Evolutionary conservation across 352 stramenopile genomes (phyloP).

Genomic region (Phytopythium mirpurense): DNA sequence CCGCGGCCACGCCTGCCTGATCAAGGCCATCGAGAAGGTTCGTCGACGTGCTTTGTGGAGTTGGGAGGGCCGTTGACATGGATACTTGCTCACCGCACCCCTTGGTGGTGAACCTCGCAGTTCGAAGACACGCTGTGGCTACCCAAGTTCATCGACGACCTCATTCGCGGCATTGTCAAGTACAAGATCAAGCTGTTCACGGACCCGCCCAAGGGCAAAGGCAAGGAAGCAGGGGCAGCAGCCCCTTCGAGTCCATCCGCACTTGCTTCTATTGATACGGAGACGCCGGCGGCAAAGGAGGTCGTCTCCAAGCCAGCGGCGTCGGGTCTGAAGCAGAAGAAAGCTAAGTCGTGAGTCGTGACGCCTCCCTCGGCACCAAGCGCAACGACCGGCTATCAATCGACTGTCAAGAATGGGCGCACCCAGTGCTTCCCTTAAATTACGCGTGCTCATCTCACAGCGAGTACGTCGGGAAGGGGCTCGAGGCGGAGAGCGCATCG

Average conservation of each 20-base stretch:
- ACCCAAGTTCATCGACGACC: slow-evolving; percentile 65
- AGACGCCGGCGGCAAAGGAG: neutral
- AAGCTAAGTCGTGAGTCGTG: neutral
- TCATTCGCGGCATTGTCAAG: slow-evolving; percentile 57
- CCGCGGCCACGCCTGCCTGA: slow-evolving; percentile 34
- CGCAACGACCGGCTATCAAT: neutral
- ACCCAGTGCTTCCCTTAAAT: neutral
- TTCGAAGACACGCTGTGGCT: slow-evolving; percentile 62
- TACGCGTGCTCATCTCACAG: neutral
- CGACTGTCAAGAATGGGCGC: neutral
- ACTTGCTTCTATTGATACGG: too few species aligned
- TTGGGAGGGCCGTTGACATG: too few species aligned
- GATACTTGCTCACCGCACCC: too few species aligned
- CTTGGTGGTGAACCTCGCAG: slow-evolving; percentile 17
- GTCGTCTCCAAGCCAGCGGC: neutral
- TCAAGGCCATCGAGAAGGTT: slow-evolving; percentile 58
- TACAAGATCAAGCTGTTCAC: slow-evolving; percentile 80
- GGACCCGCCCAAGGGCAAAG: slow-evolving; percentile 19
- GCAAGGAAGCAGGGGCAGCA: neutral
- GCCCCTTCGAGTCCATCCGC: too few species aligned
- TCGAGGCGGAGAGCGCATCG: neutral
- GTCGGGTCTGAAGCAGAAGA: neutral
- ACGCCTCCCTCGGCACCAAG: neutral
- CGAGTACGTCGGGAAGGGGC: slow-evolving; percentile 7
- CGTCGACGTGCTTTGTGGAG: too few species aligned